Percentiles rank a stretch among this genome's conserved stretches.
Evolutionary conservation across 2,329 filamentous ascomycete species (phyloP).

Genomic region (Arthrobotrys sinensis): DNA sequence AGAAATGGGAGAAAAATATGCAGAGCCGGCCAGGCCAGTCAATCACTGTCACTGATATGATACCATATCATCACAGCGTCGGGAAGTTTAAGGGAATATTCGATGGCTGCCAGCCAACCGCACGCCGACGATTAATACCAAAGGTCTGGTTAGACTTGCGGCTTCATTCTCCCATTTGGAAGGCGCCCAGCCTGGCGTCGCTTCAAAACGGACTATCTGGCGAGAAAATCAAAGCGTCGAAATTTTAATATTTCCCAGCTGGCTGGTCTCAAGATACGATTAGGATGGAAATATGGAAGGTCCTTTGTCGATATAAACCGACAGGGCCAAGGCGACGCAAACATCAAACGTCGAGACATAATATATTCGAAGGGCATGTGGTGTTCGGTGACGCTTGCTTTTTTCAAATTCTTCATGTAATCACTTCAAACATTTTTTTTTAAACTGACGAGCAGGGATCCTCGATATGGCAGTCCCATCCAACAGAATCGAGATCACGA

Average conservation of each 20-base stretch:
- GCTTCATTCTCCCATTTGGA: constrained; percentile 42
- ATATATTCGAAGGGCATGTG: constrained; percentile 41
- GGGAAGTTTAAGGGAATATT: constrained; percentile 18
- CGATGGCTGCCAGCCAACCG: constrained; percentile 28
- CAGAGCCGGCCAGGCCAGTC: constrained; percentile 23
- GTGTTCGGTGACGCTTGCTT: constrained; percentile 32
- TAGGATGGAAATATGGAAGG: constrained; percentile 11
- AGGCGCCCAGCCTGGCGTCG: constrained; percentile 31
- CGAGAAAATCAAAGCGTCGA: constrained; percentile 33
- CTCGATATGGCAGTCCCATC: constrained; percentile 23
- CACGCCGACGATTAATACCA: constrained; percentile 39
- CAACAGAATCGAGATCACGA: constrained; percentile 28
- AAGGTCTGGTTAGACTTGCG: constrained; percentile 41
- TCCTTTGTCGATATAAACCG: not conserved
- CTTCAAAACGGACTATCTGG: constrained; percentile 35
- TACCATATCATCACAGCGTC: constrained; percentile 17
- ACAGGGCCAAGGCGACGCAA: constrained; percentile 18
- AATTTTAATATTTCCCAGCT: constrained; percentile 12
- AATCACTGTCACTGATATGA: not conserved
- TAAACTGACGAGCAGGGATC: constrained; percentile 8
- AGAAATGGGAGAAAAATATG: constrained; percentile 16
- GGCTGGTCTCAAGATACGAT: not conserved
- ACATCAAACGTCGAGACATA: constrained; percentile 25
- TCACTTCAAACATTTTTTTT: constrained; percentile 25
- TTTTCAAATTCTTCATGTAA: constrained; percentile 19